Evolutionary conservation across 371 early-diverging fungal genomes (phyloP), one percentile per base, ranked within the genome.

Genomic region (Haplosporangium sp.): DNA sequence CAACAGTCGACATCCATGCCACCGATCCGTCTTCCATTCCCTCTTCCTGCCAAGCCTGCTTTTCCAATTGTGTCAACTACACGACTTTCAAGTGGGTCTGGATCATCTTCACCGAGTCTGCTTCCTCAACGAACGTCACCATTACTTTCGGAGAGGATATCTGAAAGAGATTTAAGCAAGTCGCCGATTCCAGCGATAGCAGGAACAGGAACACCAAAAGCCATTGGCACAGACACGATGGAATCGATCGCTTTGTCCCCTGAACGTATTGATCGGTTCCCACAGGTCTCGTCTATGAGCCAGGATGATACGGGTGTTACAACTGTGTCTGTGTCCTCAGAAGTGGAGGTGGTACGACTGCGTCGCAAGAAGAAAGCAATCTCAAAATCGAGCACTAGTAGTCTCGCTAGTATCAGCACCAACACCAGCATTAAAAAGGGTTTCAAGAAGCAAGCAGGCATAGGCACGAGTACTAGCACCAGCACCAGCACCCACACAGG

Each of bases 261-360:
- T 45, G 68, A 51, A 21, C 55, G 57, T 4, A 72, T 70, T 21
- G 77, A 77, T 23, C 55, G 67, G 6, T 77, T 77, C 41, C 72
- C 77, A 2, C 71, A 77, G 41, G 53, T 77, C 13, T 71, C 72
- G 1, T 43, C 55, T 0, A 8, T 37, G 6, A 18, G 23, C 40
- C 59, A 56, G 52, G 67, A 71, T 8, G 67, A 76, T 36, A 37
- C 47, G 18, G 55, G 45, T 18, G 40, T 23, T 12, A 43, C 58
- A 13, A 48, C 60, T 6, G 53, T 38, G 20, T 48, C 48, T 12
- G 40, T 42, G 9, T 18, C 58, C 16, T 55, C 56, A 5, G 72
- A 61, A 14, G 77, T 77, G 20, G 77, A 77, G 38, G 77, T 77
- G 6, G 68, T 77, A 23, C 67, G 77, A 14, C 14, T 77, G 48